Base-by-base conservation (phyloP, 2,329 filamentous ascomycete genomes). In the Claviceps sorghi region DNA sequence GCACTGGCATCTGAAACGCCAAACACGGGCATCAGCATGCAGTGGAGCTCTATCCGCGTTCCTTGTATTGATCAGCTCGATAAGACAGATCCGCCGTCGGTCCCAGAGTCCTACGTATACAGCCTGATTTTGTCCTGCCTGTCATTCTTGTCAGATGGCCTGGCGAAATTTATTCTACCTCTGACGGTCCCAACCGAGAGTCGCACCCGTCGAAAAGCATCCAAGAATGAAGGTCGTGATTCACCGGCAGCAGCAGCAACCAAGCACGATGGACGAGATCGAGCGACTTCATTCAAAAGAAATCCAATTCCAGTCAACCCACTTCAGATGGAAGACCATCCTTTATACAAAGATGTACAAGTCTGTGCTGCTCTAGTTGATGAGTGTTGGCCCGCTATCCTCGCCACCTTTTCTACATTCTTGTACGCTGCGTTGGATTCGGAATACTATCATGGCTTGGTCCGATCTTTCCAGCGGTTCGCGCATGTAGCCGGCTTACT, bases 331-430 rank as follows among this genome's bases (percentile, higher is more conserved):
- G 79, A 83, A 55, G 80, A 85, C 41, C 87, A 94, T 61, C 78
- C 86, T 0, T 73, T 88, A 9, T 76, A 82, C 50, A 65, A 73
- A 1, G 84, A 88, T 49, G 81, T 97, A 53, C 80, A 83, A 61
- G 80, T 82, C 2, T 91, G 88, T 60, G 88, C 88, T 13, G 78
- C 78, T 10, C 84, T 98, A 52, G 85, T 98, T 26, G 88, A 94
- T 4, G 79, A 87, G 58, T 97, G 91, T 65, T 98, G 93, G 93
- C 93, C 93, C 47, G 93, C 93, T 13, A 83, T 97, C 41, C 78
- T 98, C 48, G 91, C 93, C 1, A 93, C 89, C 2, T 96, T 89
- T 60, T 98, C 93, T 0, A 96, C 91, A 0, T 98, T 97, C 63
- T 71, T 98, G 19, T 94, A 95, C 63, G 88, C 93, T 32, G 83